phyloP scores from a whole-genome alignment of 495 filamentous ascomycete species.

The Letharia lupina region DNA sequence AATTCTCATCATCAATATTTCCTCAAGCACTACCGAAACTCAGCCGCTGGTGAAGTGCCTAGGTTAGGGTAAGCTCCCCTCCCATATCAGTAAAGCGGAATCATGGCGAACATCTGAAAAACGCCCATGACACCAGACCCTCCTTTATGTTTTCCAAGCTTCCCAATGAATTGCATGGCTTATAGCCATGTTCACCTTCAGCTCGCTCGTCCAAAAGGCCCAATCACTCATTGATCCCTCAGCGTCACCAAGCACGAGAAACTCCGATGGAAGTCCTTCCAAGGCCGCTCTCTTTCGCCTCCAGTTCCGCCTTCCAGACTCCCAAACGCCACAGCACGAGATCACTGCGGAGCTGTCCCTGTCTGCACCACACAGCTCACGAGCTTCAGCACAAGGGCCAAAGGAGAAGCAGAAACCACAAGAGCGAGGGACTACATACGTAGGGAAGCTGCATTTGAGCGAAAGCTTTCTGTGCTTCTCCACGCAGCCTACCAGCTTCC shows the following conservation, averaged over 20 bases:
- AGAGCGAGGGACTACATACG: conserved; percentile 70
- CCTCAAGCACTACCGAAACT: neutral
- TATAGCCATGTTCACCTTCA: conserved; percentile 64
- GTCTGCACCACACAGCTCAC: conserved; percentile 45
- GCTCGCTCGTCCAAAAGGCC: conserved; percentile 87
- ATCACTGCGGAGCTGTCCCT: conserved; percentile 93
- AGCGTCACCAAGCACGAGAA: conserved; percentile 43
- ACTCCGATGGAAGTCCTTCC: conserved; percentile 65
- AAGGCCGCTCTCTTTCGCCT: conserved; percentile 90
- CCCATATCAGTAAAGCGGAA: neutral
- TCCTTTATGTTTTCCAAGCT: neutral
- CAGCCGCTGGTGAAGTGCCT: too few species aligned
- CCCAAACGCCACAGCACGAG: conserved; percentile 85
- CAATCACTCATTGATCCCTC: conserved; percentile 85
- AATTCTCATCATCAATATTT: neutral
- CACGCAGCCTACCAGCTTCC: conserved; percentile 81
- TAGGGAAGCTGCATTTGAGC: conserved; percentile 87
- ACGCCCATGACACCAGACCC: neutral
- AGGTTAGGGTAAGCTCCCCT: too few species aligned
- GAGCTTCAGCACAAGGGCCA: conserved; percentile 34
- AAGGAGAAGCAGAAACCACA: conserved; percentile 53
- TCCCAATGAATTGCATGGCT: conserved; percentile 7
- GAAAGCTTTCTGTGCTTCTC: conserved; percentile 94
- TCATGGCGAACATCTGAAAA: neutral
- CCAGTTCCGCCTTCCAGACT: conserved; percentile 90